These are phyloP conservation scores for Venturiaceae sp. DNA, from an alignment of 2,329 filamentous ascomycete genomes.

Conservation along the genomic window DNA sequence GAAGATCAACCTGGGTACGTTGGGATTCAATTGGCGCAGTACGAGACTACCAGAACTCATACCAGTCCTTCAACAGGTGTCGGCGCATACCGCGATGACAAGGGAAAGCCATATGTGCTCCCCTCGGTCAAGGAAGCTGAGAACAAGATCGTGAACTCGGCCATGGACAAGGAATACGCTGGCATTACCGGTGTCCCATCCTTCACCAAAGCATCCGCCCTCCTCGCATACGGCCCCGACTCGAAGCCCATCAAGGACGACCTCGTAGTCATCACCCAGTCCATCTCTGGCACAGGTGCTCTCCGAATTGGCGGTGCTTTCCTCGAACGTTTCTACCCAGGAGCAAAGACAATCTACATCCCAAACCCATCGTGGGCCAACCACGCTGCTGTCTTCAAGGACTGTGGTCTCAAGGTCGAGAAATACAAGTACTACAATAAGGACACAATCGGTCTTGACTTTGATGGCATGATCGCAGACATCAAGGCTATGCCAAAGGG, in stretches of 20 bases:
- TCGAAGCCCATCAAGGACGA: constrained; percentile 63
- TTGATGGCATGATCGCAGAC: constrained; percentile 83
- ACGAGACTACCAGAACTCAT: background rate
- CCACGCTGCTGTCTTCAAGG: constrained; percentile 92
- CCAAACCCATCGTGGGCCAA: constrained; percentile 96
- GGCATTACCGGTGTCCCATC: constrained; percentile 92
- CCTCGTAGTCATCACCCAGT: constrained; percentile 87
- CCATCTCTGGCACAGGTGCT: constrained; percentile 95
- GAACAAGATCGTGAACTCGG: constrained; percentile 67
- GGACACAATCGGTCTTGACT: constrained; percentile 95
- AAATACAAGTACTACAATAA: constrained; percentile 99
- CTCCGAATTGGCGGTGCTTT: constrained; percentile 92
- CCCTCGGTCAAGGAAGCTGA: constrained; percentile 87
- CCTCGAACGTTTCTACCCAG: constrained; percentile 82
- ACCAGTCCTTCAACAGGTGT: constrained; percentile 52
- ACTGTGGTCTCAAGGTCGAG: constrained; percentile 81
- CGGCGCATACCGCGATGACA: constrained; percentile 95
- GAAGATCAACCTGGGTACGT: constrained; percentile 92
- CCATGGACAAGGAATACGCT: constrained; percentile 93
- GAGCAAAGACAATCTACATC: constrained; percentile 92
- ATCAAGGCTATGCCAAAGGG: constrained; percentile 79
- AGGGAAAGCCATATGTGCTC: constrained; percentile 95
- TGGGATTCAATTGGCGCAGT: background rate
- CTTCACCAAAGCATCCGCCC: constrained; percentile 85
- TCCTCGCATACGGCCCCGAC: constrained; percentile 80